Evolutionary conservation across 2,329 filamentous ascomycete species (phyloP).

Genomic region (Neonectria faginata): DNA sequence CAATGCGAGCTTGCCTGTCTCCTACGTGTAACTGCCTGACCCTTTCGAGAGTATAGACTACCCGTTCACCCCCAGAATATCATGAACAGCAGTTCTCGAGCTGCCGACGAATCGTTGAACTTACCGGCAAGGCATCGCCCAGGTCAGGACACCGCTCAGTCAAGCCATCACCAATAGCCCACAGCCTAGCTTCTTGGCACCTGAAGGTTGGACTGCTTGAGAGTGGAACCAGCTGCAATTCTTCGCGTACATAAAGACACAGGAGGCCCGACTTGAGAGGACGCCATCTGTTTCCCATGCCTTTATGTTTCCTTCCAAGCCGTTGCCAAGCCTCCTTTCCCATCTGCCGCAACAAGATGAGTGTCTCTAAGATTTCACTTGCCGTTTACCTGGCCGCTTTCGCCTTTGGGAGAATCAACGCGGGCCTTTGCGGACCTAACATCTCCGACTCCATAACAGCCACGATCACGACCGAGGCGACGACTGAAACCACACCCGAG

Average conservation of each 20-base stretch:
- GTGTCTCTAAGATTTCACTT: not conserved
- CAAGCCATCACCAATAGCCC: not conserved
- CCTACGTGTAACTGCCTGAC: no score
- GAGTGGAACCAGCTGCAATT: no score
- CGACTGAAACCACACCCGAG: no score
- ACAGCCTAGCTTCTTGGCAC: not conserved
- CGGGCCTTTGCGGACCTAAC: not conserved
- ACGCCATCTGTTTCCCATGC: not conserved
- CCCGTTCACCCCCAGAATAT: no score
- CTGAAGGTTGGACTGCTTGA: not conserved
- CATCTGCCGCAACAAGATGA: not conserved
- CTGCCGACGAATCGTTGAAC: not conserved
- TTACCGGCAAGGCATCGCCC: not conserved
- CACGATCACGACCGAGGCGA: not conserved
- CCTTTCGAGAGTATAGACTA: no score
- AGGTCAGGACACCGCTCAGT: not conserved
- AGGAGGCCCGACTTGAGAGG: no score
- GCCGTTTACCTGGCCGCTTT: not conserved
- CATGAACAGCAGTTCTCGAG: not conserved
- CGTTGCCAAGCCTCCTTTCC: no score
- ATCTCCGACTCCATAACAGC: not conserved
- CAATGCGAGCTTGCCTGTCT: no score
- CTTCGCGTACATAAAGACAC: no score
- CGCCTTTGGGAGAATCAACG: not conserved
- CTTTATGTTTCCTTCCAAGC: not conserved